Conservation (phyloP, 192 early-diverging fungal genomes). For the Rhizophlyctis rosea region DNA sequence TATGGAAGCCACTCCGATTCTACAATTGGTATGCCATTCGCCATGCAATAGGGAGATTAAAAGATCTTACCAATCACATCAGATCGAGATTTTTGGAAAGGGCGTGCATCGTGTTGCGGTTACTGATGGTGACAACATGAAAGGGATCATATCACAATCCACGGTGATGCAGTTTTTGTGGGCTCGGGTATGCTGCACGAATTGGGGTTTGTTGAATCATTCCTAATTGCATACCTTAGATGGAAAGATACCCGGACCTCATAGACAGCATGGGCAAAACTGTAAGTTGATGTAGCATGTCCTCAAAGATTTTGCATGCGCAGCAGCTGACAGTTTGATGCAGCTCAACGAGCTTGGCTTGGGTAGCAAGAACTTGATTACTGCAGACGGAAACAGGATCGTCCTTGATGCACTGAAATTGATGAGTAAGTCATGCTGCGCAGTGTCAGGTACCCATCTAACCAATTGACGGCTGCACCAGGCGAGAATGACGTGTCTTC, state of each 20-base stretch:
- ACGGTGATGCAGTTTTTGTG: constrained; percentile 66
- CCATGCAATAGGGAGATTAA: background rate
- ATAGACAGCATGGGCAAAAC: no score
- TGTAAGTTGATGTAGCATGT: no score
- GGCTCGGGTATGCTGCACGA: constrained; percentile 45
- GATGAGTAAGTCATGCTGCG: constrained; percentile 48
- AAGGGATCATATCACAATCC: constrained; percentile 77
- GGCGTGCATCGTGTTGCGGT: constrained; percentile 81
- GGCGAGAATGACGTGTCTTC: constrained; percentile 60
- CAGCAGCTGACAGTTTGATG: background rate
- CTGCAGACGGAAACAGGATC: constrained; percentile 46
- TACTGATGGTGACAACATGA: constrained; percentile 58
- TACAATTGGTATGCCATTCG: constrained; percentile 51
- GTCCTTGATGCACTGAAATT: constrained; percentile 67
- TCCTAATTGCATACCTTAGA: no score
- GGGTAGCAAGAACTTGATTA: constrained; percentile 52
- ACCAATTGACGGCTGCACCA: no score
- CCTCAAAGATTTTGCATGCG: background rate
- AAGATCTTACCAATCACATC: background rate
- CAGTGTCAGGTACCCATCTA: no score
- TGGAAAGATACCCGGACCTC: no score
- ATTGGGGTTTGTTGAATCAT: constrained; percentile 12
- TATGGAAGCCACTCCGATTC: constrained; percentile 67
- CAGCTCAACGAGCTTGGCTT: constrained; percentile 56
- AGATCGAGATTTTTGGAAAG: constrained; percentile 62